Percentiles rank a stretch among this genome's conserved stretches.
phyloP scores from a whole-genome alignment of 306 rosid genomes.

The Cucurbita moschata region DNA sequence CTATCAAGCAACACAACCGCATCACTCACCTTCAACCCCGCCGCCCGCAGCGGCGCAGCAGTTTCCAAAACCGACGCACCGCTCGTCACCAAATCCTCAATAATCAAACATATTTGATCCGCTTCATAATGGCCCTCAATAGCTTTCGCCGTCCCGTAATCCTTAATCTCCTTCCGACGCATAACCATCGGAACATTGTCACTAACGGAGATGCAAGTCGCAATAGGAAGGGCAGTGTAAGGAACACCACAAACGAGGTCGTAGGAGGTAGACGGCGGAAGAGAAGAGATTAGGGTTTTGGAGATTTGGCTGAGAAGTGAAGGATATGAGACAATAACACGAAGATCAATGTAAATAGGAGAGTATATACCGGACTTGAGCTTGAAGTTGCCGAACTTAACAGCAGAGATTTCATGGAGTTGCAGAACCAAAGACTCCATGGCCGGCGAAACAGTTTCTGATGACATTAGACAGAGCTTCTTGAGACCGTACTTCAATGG shows the following conservation, averaged over 20 bases:
- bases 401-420: conserved; percentile 83
- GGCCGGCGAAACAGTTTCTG: conserved; percentile 17
- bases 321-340: conserved; percentile 75
- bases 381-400: conserved; percentile 82
- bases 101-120: conserved; percentile 50
- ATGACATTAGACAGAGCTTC: neutral
- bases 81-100: conserved; percentile 84
- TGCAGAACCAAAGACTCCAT: conserved; percentile 58
- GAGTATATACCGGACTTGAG: conserved; percentile 87
- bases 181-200: conserved; percentile 64
- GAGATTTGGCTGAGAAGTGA: conserved; percentile 67
- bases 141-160: conserved; percentile 76
- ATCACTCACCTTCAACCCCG: conserved; percentile 55
- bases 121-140: conserved; percentile 50
- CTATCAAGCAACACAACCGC: conserved; percentile 79
- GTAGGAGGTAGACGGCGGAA: conserved; percentile 35
- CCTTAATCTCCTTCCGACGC: conserved; percentile 90
- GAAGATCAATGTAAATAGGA: conserved; percentile 82
- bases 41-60: conserved; percentile 56
- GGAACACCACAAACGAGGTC: conserved; percentile 84
- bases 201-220: conserved; percentile 51
- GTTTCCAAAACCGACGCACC: conserved; percentile 78
- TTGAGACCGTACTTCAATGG: neutral
- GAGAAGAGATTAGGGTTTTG: conserved; percentile 47
- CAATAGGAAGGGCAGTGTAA: conserved; percentile 82